These are phyloP conservation scores for Cladophialophora yegresii DNA, from an alignment of 2,329 filamentous ascomycete genomes.

Conservation along the genomic window DNA sequence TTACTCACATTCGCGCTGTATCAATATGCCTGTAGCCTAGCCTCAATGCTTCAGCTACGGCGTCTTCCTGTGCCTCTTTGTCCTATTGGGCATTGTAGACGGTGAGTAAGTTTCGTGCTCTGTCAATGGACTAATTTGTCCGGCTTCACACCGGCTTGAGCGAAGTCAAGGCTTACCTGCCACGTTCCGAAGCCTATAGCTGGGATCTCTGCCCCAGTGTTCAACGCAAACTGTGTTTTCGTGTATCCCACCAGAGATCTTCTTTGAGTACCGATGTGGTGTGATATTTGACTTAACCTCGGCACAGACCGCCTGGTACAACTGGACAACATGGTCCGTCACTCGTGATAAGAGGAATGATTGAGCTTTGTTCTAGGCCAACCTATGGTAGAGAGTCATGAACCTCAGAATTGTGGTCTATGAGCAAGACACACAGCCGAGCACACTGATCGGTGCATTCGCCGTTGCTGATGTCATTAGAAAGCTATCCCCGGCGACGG, in stretches of 20 bases:
- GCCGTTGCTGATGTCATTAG: neutral
- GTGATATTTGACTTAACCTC: conserved; percentile 22
- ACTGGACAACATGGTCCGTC: conserved; percentile 22
- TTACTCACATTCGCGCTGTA: conserved; percentile 47
- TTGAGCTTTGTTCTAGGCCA: neutral
- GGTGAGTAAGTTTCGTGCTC: neutral
- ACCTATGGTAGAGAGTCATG: neutral
- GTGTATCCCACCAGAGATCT: conserved; percentile 29
- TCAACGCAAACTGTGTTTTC: conserved; percentile 40
- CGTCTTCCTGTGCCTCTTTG: conserved; percentile 52
- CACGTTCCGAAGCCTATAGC: conserved; percentile 58
- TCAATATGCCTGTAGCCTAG: conserved; percentile 45
- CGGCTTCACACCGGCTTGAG: neutral
- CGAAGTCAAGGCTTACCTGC: conserved; percentile 38
- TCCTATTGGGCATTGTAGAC: conserved; percentile 41
- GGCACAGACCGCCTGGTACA: conserved; percentile 9
- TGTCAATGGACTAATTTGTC: neutral
- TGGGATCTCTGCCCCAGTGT: conserved; percentile 52
- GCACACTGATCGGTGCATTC: too few species aligned
- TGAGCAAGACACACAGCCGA: neutral
- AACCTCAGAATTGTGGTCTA: neutral
- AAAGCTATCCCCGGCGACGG: neutral
- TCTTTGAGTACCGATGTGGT: conserved; percentile 21
- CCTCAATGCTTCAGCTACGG: conserved; percentile 49
- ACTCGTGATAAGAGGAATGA: neutral